Evolutionary conservation across 371 early-diverging fungal species (phyloP).

Genomic region (Mortierella sp.): DNA sequence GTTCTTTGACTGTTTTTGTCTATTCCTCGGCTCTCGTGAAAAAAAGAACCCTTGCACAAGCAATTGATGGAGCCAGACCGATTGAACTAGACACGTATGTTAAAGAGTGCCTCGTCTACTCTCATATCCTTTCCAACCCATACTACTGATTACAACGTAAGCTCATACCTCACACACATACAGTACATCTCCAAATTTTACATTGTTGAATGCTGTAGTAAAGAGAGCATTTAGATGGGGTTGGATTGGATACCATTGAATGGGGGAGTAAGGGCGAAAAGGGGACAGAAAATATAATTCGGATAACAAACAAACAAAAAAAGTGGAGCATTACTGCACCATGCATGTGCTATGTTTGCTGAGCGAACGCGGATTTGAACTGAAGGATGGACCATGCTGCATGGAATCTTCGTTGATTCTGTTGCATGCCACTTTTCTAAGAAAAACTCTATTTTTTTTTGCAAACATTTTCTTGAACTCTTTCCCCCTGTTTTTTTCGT

Average conservation of each 20-base stretch:
- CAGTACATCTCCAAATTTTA: background rate
- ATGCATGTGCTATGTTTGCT: slow-evolving; percentile 1
- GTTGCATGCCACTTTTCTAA: too few relatives aligned
- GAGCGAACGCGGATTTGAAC: background rate
- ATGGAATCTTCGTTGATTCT: slow-evolving; percentile 11
- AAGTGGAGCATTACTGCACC: background rate
- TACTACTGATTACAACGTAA: background rate
- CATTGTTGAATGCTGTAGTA: background rate
- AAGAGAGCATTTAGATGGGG: background rate
- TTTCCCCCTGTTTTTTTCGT: background rate
- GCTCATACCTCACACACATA: background rate
- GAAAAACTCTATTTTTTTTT: background rate
- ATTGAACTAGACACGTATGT: too few relatives aligned
- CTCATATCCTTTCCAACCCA: background rate
- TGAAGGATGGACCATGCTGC: slow-evolving; percentile 21
- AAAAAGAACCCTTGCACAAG: background rate
- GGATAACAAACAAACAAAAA: background rate
- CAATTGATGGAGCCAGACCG: background rate
- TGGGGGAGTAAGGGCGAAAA: too few relatives aligned
- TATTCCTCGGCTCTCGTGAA: background rate
- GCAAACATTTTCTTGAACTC: background rate
- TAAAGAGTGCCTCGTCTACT: background rate
- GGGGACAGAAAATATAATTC: background rate
- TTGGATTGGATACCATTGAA: background rate
- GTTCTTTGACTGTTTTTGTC: background rate